Evolutionary conservation across 2,329 filamentous ascomycete genomes (phyloP), one percentile per base, ranked within the genome.

Genomic region (Nemania sp.): DNA sequence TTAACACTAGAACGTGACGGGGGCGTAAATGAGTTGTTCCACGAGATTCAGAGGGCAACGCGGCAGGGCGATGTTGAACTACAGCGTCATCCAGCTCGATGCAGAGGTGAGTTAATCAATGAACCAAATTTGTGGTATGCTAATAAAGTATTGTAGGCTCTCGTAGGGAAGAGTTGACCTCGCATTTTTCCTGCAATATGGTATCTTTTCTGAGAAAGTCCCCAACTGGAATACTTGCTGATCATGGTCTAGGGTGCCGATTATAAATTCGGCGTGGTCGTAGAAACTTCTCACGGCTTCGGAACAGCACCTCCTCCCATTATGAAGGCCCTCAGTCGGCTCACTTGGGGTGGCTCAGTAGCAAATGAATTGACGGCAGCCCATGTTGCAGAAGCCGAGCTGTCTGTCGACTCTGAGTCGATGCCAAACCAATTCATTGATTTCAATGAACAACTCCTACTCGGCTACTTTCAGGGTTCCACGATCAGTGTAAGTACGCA

Each of bases 191-290:
- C 2, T 74, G 76, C 24, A 85, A 85, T 56, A 82, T 75, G 57
- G 76, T 78, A 65, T 64, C 74, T 65, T 24, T 24, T 6, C 4
- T 15, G 36, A 15, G 26, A 5, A 0, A n/a, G 4, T 17, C 40
- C 1, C 22, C 8, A 7, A 8, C 8, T n/a, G n/a, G n/a, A n/a
- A n/a, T 6, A 20, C 6, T 37, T 37, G 68, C 69, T 60, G 54
- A 65, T 20, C 26, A 15, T 64, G 22, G 5, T 65, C 62, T 17
- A 79, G 74, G 86, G 86, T 2, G 84, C 84, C 55, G 78, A 79
- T 0, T 89, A 89, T 67, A 88, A 88, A 49, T 89, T 84, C 62
- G 77, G 82, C 30, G 83, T 85, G 1, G 72, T 75, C 1, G 79
- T 82, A 2, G 70, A 76, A 5, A 80, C 48, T 2, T 60, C 75